Percentiles rank a stretch among this genome's conserved stretches.
These are phyloP conservation scores for Cyberlindnera americana DNA, from an alignment of 805 yeast genomes.

Conservation along the genomic window DNA sequence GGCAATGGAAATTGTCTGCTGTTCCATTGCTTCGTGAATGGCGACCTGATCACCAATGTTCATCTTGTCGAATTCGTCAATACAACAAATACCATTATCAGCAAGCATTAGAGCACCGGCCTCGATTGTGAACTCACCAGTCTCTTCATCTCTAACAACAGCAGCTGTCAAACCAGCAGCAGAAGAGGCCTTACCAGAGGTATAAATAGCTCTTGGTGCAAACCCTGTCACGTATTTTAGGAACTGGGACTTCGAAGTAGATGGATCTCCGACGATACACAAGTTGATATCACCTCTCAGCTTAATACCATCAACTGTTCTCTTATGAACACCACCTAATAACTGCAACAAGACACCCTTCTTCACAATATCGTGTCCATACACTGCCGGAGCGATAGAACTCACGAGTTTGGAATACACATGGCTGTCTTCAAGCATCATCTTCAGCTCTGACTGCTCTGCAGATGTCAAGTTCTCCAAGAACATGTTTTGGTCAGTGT, in stretches of 20 bases:
- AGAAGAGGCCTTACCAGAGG: slow-evolving; percentile 97
- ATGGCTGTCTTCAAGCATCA: slow-evolving; percentile 86
- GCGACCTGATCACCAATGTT: slow-evolving; percentile 94
- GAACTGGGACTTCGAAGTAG: slow-evolving; percentile 95
- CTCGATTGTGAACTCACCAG: slow-evolving; percentile 94
- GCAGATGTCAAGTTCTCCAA: slow-evolving; percentile 73
- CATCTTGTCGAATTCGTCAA: slow-evolving; percentile 98
- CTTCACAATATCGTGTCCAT: slow-evolving; percentile 91
- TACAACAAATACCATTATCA: slow-evolving; percentile 97
- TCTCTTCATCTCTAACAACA: slow-evolving; percentile 94
- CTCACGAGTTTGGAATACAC: slow-evolving; percentile 79
- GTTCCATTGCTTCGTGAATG: slow-evolving; percentile 99
- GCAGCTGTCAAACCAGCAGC: slow-evolving; percentile 99
- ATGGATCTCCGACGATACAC: slow-evolving; percentile 97
- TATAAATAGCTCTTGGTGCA: slow-evolving; percentile 91
- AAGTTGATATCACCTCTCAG: slow-evolving; percentile 95
- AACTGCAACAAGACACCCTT: slow-evolving; percentile 87
- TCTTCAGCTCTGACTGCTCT: slow-evolving; percentile 80
- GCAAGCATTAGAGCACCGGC: slow-evolving; percentile 99
- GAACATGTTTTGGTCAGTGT: slow-evolving; percentile 76
- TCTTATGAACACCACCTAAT: slow-evolving; percentile 93
- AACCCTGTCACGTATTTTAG: slow-evolving; percentile 88
- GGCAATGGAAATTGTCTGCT: slow-evolving; percentile 96
- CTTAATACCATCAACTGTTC: slow-evolving; percentile 89
- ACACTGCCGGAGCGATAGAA: slow-evolving; percentile 93